A percentile compares a stretch with the other conserved stretches of the same genome.
These are phyloP conservation scores for Primulina eburnea DNA, from an alignment of 257 asterid species.

Conservation along the genomic window DNA sequence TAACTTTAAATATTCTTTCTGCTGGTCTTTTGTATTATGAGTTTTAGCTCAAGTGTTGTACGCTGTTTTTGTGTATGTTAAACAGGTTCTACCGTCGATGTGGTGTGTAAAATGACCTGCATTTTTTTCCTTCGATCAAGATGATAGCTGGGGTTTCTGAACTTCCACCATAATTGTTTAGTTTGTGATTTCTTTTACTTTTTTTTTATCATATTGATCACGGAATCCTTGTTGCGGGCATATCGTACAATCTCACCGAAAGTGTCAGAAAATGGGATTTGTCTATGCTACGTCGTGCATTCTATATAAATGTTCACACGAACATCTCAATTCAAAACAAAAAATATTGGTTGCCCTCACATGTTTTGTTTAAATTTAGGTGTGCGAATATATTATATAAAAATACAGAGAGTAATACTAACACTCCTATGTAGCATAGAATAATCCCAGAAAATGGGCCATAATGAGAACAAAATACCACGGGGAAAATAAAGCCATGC, in stretches of 20 bases:
- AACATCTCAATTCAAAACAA: too few relatives aligned
- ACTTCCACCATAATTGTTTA: neutral
- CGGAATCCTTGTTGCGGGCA: neutral
- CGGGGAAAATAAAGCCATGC: neutral
- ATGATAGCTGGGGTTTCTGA: too few relatives aligned
- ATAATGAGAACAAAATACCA: neutral
- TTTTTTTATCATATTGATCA: neutral
- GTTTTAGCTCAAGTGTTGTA: neutral
- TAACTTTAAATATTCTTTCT: neutral
- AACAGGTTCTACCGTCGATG: neutral
- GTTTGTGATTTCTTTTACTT: neutral
- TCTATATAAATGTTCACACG: too few relatives aligned
- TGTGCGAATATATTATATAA: too few relatives aligned
- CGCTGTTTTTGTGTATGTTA: neutral
- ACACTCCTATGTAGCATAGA: too few relatives aligned
- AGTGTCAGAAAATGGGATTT: neutral
- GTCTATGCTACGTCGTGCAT: too few relatives aligned
- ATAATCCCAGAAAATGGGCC: neutral
- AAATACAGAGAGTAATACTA: too few relatives aligned
- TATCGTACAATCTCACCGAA: constrained; percentile 5
- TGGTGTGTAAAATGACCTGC: neutral
- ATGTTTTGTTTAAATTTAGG: too few relatives aligned
- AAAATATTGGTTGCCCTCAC: too few relatives aligned
- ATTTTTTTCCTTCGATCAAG: too few relatives aligned
- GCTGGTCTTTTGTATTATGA: neutral